Evolutionary conservation across 1,284 basidiomycete species (phyloP).

Genomic region (Sanghuangporus baumii): DNA sequence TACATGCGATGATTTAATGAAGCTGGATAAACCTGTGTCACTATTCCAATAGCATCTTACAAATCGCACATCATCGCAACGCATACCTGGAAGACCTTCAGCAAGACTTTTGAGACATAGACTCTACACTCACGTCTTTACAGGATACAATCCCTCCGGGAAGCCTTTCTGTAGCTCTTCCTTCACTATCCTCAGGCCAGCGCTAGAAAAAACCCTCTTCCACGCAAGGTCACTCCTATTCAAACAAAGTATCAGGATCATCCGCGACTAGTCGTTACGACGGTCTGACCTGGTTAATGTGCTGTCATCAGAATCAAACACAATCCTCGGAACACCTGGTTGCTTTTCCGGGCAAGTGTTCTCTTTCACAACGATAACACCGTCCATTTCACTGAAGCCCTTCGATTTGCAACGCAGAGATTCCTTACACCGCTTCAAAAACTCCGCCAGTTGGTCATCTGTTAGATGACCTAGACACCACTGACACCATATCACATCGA

Average conservation of each 20-base stretch:
- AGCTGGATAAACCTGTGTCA: neutral
- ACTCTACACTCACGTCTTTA: conserved; percentile 65
- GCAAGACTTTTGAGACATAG: neutral
- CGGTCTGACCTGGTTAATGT: conserved; percentile 70
- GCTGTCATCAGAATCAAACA: conserved; percentile 84
- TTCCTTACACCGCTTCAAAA: conserved; percentile 58
- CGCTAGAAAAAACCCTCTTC: conserved; percentile 66
- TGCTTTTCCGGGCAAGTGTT: conserved; percentile 69
- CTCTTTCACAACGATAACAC: conserved; percentile 85
- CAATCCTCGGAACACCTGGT: conserved; percentile 48
- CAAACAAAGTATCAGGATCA: neutral
- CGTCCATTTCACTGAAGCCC: conserved; percentile 17
- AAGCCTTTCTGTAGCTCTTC: conserved; percentile 77
- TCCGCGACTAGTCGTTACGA: neutral
- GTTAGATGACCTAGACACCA: conserved; percentile 92
- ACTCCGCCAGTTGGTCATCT: conserved; percentile 71
- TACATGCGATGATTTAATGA: neutral
- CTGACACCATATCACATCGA: conserved; percentile 89
- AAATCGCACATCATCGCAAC: neutral
- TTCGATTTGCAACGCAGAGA: conserved; percentile 46
- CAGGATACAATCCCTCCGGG: conserved; percentile 71
- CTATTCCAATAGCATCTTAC: neutral
- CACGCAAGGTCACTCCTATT: conserved; percentile 58
- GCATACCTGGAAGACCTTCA: conserved; percentile 13
- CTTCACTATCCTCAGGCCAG: conserved; percentile 61